Evolutionary conservation across 306 rosid genomes (phyloP), one percentile per base, ranked within the genome.

Genomic region (Ammopiptanthus mongolicus): DNA sequence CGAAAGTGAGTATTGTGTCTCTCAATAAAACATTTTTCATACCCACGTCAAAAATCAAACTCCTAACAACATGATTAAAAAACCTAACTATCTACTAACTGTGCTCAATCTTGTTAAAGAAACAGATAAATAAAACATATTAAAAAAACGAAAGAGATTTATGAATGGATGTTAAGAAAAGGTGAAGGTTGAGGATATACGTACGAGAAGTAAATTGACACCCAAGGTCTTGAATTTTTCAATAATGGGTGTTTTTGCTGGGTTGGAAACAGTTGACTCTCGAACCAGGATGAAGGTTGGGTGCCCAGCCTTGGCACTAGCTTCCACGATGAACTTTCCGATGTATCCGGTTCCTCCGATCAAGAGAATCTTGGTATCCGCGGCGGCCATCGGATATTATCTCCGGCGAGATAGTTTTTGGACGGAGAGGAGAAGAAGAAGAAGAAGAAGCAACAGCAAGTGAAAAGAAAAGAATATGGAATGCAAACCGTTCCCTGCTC

Each of bases 321-420:
- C 91, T 68, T 85, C 87, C 0, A 85, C 90, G 2, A 89, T 64
- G 76, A 80, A 85, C 65, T 89, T 89, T 59, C 90, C 95, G 3
- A 85, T 75, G 69, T 77, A 89, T 1, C 91, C 91, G 1, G 89
- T 89, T 41, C 88, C 89, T 71, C 94, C 94, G 5, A 89, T 83
- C 10, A 87, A 50, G 76, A 89, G 73, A 79, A 89, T 46, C 85
- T 68, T 89, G 70, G 8, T 19, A 9, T 44, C 50, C 1, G 12
- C 17, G 1, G 15, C 15, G 12, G 65, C 65, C 65, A 59, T 59
- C 2, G 10, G 1, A 15, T 29, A 29, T 14, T 15, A 2, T 14
- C 6, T 41, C 13, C 17, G 15, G 47, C 46, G 47, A 44, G 15
- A 44, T 4, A 5, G 19, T 5, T 28, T 13, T 29, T 28, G 65